Evolutionary conservation across 2,329 filamentous ascomycete genomes (phyloP).

Genomic region (Paraconiothyrium brasiliense): DNA sequence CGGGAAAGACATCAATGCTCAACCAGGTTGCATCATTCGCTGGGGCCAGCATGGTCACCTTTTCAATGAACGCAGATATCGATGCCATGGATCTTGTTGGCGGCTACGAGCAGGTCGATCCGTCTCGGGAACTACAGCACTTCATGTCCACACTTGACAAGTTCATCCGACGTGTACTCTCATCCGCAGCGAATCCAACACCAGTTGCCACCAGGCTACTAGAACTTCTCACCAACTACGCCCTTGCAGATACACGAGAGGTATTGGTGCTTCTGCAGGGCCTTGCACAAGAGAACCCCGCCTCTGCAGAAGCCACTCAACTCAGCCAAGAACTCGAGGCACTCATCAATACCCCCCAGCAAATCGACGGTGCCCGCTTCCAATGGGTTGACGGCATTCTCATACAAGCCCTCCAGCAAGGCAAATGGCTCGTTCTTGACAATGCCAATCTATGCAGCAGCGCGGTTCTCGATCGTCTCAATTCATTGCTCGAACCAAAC

Average conservation of each 20-base stretch:
- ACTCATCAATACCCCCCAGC: slow-evolving; percentile 63
- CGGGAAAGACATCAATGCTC: slow-evolving; percentile 85
- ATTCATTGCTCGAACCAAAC: slow-evolving; percentile 91
- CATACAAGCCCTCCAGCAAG: slow-evolving; percentile 83
- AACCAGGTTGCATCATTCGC: slow-evolving; percentile 80
- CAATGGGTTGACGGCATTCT: slow-evolving; percentile 96
- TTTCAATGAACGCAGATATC: slow-evolving; percentile 92
- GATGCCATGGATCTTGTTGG: slow-evolving; percentile 98
- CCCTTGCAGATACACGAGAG: slow-evolving; percentile 1
- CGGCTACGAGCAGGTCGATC: slow-evolving; percentile 94
- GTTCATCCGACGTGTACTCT: slow-evolving; percentile 58
- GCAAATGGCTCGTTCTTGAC: slow-evolving; percentile 93
- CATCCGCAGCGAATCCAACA: slow-evolving; percentile 19
- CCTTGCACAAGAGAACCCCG: slow-evolving; percentile 22
- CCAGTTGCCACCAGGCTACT: slow-evolving; percentile 29
- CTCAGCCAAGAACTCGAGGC: slow-evolving; percentile 60
- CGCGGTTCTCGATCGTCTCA: slow-evolving; percentile 91
- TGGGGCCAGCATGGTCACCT: slow-evolving; percentile 79
- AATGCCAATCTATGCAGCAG: slow-evolving; percentile 97
- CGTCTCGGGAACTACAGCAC: slow-evolving; percentile 74
- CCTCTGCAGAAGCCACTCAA: slow-evolving; percentile 20
- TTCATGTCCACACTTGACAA: slow-evolving; percentile 63
- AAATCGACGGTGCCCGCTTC: slow-evolving; percentile 80
- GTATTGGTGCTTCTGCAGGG: slow-evolving; percentile 25
- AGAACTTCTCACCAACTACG: slow-evolving; percentile 29